Evolutionary conservation across 73 alveolate species (phyloP), one percentile per base, ranked within the genome.

Genomic region (Paraurostyla sp.): DNA sequence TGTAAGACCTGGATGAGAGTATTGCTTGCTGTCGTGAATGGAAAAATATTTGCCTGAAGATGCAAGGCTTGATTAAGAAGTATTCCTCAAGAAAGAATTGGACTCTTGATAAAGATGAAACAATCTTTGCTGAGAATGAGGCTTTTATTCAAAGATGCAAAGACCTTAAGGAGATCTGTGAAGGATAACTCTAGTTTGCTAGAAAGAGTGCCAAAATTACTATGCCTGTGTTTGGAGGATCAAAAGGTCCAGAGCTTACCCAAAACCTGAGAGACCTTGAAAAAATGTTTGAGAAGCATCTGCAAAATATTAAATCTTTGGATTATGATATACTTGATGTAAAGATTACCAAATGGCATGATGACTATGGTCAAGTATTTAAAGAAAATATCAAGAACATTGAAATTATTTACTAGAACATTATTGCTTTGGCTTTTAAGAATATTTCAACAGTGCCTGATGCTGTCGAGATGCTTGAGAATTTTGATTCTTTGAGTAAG

Each of bases 281-380:
- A 89, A 94, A 83, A 54, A 85, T 93, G 85, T 98, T 98, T 89
- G 96, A 92, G 76, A 98, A 96, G 92, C 97, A 98, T 84, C 83
- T 95, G 60, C 85, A 96, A 48, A 93, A 93, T 54, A 97, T 97
- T 76, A 95, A 94, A 91, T 94, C 71, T 87, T 94, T 97, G 51
- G 99, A 96, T 85, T 97, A 97, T 50, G 98, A 97, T 57, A 98
- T 99, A 30, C 95, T 99, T 42, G 99, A 99, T 71, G 99, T 99
- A 4, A 99, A 99, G 85, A 99, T 96, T 41, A 98, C 99, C n/a
- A 98, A 97, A 84, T 99, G 99, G 99, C 99, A 98, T 85, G 99
- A 97, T 92, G 99, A 97, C 93, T 98, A 96, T 87, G 96, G 98
- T 76, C 94, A 87, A 76, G 91, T 78, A 30, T 96, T 96, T 86